A percentile compares a stretch with the other conserved stretches of the same genome.
Evolutionary conservation across 2,329 filamentous ascomycete species (phyloP).

Genomic region (Alternaria rosae): DNA sequence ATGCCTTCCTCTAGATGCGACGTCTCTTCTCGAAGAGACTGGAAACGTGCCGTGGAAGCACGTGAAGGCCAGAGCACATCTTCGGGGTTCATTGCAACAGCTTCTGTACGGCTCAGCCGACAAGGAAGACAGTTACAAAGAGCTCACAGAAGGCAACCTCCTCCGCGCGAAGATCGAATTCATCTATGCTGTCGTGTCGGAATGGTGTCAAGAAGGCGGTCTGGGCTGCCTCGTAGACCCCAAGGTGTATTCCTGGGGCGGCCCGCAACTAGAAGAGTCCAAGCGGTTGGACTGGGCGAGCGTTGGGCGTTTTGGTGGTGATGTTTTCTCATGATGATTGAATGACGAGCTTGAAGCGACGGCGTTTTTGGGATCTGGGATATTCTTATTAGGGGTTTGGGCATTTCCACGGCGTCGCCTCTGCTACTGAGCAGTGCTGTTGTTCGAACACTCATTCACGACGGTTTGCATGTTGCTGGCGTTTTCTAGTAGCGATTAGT

Average conservation of each 20-base stretch:
- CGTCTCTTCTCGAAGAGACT: constrained; percentile 68
- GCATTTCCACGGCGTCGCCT: constrained; percentile 43
- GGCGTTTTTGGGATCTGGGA: constrained; percentile 38
- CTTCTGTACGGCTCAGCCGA: constrained; percentile 68
- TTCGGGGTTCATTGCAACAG: constrained; percentile 76
- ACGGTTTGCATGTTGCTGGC: constrained; percentile 28
- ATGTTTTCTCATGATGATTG: constrained; percentile 45
- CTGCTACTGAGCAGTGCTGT: constrained; percentile 20
- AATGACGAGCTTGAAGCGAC: constrained; percentile 31
- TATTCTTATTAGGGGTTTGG: constrained; percentile 36
- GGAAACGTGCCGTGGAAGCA: constrained; percentile 70
- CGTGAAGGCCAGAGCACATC: constrained; percentile 72
- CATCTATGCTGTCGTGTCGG: constrained; percentile 70
- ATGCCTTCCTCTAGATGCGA: constrained; percentile 75
- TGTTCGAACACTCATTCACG: constrained; percentile 36
- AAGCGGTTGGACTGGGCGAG: constrained; percentile 58
- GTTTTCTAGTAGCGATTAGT: constrained; percentile 22
- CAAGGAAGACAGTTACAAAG: constrained; percentile 58
- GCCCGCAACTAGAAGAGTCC: constrained; percentile 53
- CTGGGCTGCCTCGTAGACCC: constrained; percentile 61
- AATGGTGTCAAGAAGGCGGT: constrained; percentile 75
- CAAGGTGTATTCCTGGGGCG: constrained; percentile 53
- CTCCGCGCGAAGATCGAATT: constrained; percentile 78
- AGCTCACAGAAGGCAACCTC: constrained; percentile 73
- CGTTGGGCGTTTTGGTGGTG: constrained; percentile 58